Evolutionary conservation across 2,329 filamentous ascomycete genomes (phyloP).

Genomic region (Fusarium phyllophilum): DNA sequence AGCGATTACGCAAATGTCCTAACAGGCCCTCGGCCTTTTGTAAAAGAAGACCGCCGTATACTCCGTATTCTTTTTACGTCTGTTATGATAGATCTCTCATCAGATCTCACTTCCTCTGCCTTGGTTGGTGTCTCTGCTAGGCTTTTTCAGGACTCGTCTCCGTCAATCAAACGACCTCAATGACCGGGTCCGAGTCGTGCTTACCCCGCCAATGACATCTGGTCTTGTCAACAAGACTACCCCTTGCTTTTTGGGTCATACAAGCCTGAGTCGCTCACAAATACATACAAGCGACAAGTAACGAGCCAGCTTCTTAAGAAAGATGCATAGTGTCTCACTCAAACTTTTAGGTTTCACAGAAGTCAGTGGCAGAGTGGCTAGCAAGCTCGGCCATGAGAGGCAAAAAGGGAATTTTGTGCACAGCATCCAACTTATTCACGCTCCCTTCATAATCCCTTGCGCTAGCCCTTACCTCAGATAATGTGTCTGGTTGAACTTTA

Average conservation of each 20-base stretch:
- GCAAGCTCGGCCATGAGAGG: conserved; percentile 10
- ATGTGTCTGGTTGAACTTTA: background rate
- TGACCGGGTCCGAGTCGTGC: conserved; percentile 13
- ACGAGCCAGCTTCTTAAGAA: background rate
- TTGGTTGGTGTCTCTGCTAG: conserved; percentile 22
- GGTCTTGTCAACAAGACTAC: conserved; percentile 15
- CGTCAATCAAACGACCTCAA: conserved; percentile 19
- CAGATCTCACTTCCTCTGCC: conserved; percentile 37
- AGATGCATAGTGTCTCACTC: conserved; percentile 34
- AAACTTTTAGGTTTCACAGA: background rate
- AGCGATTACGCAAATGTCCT: background rate
- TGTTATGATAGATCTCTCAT: conserved; percentile 18
- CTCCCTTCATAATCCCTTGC: conserved; percentile 20
- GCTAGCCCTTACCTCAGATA: conserved; percentile 16
- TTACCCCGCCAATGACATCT: conserved; percentile 29
- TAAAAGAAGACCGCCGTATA: background rate
- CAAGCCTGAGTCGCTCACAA: conserved; percentile 23
- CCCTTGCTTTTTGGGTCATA: conserved; percentile 40
- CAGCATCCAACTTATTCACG: background rate
- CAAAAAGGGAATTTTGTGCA: conserved; percentile 25
- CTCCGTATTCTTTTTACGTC: background rate
- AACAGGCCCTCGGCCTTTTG: background rate
- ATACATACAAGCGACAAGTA: conserved; percentile 10
- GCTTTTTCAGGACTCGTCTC: conserved; percentile 9
- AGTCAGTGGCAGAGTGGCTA: conserved; percentile 1